Base-by-base conservation (phyloP, 805 yeast genomes). In the Naumovozyma dairenensis region DNA sequence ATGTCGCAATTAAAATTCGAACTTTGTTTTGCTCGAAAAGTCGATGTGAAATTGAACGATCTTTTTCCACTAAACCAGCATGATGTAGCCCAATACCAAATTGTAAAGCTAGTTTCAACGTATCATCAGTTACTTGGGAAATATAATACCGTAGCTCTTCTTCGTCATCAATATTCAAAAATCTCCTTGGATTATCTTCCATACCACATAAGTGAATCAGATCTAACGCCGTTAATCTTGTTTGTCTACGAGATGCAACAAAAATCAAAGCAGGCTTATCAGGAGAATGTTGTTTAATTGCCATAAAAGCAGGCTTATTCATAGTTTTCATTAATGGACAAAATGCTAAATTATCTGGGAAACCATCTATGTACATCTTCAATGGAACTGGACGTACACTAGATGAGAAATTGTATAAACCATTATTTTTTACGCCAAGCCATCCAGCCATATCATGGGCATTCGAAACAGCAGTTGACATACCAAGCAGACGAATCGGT, bases 211-310 rank as follows among this genome's bases (percentile, higher is more conserved):
- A 62, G n/a, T 71, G 66, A 26, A 80, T 79, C 42, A 80, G 76
- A 3, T 74, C 75, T 42, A 78, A 63, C 0, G 96, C 93, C 0
- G 96, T 80, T 35, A 81, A 79, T 17, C 77, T 73, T 0, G 99
- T 93, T 43, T 92, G 98, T 49, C 86, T 81, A 60, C 99, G 72
- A 1, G 96, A 85, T 43, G 92, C 95, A 10, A 92, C 98, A 61
- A 92, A 92, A 0, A 92, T 79, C 87, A 92, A 85, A 2, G 86
- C 93, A 40, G 94, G 97, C 31, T 79, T 77, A 6, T 85, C 93
- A 19, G 95, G 93, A 0, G 95, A 81, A 53, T 87, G 95, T 42
- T 83, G 85, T 51, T 85, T 83, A 42, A 86, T 86, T 0, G 96
- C 94, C 79, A 80, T 73, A 49, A 81, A 86, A 0, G 94, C 89